Conservation (phyloP, 495 filamentous ascomycete species). For the Podospora appendiculata region DNA sequence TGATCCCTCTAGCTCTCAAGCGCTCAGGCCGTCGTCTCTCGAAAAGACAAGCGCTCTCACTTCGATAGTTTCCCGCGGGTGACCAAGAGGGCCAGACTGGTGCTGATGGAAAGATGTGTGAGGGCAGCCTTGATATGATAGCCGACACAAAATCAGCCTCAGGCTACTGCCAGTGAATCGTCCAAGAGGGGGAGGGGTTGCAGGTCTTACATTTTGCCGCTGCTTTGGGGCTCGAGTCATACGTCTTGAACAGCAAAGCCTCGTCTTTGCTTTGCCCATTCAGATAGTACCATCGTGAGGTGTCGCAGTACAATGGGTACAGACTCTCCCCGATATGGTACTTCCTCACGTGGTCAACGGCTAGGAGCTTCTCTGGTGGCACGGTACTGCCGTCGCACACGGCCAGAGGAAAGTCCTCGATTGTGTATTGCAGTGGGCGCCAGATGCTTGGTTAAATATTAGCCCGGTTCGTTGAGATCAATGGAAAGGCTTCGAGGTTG, state of each 20-base stretch:
- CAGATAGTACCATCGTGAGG: slow-evolving; percentile 4
- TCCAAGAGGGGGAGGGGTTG: neutral
- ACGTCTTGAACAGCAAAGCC: slow-evolving; percentile 3
- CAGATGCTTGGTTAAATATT: neutral
- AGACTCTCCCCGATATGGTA: slow-evolving; percentile 2
- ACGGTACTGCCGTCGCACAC: slow-evolving; percentile 3
- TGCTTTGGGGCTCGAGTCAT: neutral
- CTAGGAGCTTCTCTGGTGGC: neutral
- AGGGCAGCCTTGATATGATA: neutral
- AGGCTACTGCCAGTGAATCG: neutral
- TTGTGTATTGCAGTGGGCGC: neutral
- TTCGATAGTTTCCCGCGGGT: neutral
- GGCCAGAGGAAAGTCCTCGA: neutral
- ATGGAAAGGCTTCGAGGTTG: neutral
- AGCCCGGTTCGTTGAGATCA: neutral
- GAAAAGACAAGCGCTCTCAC: neutral
- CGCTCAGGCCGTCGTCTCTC: neutral
- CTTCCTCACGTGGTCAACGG: slow-evolving; percentile 1
- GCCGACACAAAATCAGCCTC: too few species aligned
- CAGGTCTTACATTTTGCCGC: neutral
- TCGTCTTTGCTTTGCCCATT: slow-evolving; percentile 1
- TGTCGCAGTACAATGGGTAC: neutral
- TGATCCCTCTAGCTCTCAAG: too few species aligned
- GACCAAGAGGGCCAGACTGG: neutral
- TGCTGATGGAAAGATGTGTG: neutral